These are phyloP conservation scores for Westerdykella ornata DNA, from an alignment of 2,329 filamentous ascomycete species.

Conservation along the genomic window DNA sequence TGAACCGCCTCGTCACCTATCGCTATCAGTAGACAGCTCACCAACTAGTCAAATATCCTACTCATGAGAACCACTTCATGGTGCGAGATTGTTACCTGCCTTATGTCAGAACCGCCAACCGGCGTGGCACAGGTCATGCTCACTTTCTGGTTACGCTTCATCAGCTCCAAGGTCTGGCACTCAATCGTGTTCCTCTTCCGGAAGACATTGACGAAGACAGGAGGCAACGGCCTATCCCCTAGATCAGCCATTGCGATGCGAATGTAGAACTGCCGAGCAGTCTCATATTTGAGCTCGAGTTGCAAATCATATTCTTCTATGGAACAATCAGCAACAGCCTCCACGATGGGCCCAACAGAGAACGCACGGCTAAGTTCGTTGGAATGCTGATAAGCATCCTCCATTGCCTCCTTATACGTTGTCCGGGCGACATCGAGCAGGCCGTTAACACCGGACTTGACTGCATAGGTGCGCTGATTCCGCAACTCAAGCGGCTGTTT, in stretches of 20 bases:
- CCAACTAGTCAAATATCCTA: constrained; percentile 5
- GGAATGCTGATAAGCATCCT: constrained; percentile 68
- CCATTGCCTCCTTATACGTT: constrained; percentile 81
- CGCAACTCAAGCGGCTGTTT: constrained; percentile 75
- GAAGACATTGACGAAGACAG: constrained; percentile 69
- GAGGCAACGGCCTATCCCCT: constrained; percentile 54
- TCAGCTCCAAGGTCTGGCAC: constrained; percentile 76
- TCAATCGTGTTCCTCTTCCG: constrained; percentile 70
- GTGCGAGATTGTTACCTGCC: constrained; percentile 67
- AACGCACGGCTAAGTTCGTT: constrained; percentile 57
- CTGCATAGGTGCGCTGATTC: constrained; percentile 84
- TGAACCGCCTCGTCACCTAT: constrained; percentile 62
- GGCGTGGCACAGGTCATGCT: neutral
- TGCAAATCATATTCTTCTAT: constrained; percentile 49
- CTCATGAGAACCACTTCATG: constrained; percentile 79
- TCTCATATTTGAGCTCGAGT: constrained; percentile 68
- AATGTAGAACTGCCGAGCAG: constrained; percentile 72
- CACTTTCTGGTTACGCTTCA: constrained; percentile 62
- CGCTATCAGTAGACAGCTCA: neutral
- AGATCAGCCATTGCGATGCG: constrained; percentile 58
- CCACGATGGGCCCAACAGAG: neutral
- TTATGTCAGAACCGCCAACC: constrained; percentile 30
- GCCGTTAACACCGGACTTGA: constrained; percentile 78
- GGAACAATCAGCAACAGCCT: constrained; percentile 4
- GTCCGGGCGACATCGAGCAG: constrained; percentile 82